A percentile compares a stretch with the other conserved stretches of the same genome.
phyloP scores from a whole-genome alignment of 2,329 filamentous ascomycete genomes.

The Fusarium tupiense region DNA sequence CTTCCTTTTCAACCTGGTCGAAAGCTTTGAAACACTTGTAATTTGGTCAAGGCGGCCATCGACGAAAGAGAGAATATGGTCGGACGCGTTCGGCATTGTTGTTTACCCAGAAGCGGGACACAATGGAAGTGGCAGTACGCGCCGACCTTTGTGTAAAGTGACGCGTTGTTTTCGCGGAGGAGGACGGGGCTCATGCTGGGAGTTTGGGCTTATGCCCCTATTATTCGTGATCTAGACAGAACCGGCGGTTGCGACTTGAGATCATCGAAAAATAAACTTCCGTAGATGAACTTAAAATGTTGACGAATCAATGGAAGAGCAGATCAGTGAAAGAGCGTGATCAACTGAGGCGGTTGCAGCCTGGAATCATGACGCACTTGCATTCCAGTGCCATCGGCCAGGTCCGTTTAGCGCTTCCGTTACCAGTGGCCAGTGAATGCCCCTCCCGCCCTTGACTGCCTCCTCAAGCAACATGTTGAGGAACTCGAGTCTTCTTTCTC shows the following conservation, averaged over 20 bases:
- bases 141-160: not conserved
- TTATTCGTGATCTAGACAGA: not conserved
- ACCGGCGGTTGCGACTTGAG: not conserved
- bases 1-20: not conserved
- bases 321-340: not conserved
- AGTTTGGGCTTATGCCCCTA: not conserved
- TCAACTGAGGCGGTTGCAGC: not conserved
- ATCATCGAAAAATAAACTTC: fast-evolving
- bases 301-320: too few species aligned
- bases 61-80: too few species aligned
- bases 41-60: not conserved
- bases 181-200: too few species aligned
- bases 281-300: not conserved
- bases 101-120: not conserved
- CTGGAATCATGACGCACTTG: not conserved
- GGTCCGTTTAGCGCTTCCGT: not conserved
- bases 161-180: not conserved
- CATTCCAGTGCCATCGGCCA: not conserved
- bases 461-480: not conserved
- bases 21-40: not conserved
- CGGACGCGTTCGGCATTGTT: not conserved
- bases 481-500: not conserved
- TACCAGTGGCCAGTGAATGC: not conserved
- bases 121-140: not conserved
- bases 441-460: not conserved